Percentiles rank a stretch among this genome's conserved stretches.
Evolutionary conservation across 331 rosid genomes (phyloP).

Genomic region (Telfairia occidentalis): DNA sequence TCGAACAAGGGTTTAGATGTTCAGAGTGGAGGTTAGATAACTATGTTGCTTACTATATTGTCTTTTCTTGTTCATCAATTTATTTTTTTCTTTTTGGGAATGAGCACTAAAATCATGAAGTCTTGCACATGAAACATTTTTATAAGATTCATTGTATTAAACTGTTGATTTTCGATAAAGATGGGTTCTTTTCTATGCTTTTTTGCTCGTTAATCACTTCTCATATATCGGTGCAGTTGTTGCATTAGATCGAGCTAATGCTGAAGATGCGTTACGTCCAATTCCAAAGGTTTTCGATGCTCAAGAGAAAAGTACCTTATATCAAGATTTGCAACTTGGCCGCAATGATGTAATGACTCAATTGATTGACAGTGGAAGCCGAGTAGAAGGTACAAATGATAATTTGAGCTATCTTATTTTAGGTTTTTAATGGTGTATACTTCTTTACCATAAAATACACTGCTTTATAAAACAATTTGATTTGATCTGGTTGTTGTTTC

Average conservation of each 20-base stretch:
- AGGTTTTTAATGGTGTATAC: background rate
- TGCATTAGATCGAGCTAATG: constrained; percentile 84
- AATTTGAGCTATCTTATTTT: background rate
- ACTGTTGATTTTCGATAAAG: background rate
- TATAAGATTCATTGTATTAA: background rate
- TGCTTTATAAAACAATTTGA: background rate
- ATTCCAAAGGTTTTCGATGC: constrained; percentile 62
- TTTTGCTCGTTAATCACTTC: constrained; percentile 20
- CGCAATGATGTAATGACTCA: constrained; percentile 20
- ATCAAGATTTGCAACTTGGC: constrained; percentile 26
- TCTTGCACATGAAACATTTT: background rate
- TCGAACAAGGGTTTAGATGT: constrained; percentile 45
- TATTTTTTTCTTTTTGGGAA: background rate
- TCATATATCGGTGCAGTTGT: constrained; percentile 43
- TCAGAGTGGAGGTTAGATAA: constrained; percentile 39
- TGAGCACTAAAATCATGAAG: background rate
- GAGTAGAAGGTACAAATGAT: constrained; percentile 13
- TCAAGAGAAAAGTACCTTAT: constrained; percentile 24
- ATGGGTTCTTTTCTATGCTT: background rate
- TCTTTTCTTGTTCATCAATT: background rate
- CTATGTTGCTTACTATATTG: background rate
- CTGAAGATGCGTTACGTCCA: constrained; percentile 81
- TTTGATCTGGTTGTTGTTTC: constrained; percentile 12
- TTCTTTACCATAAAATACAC: background rate
- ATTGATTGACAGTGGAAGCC: constrained; percentile 21